Conservation (phyloP, 2,329 filamentous ascomycete genomes). For the Colletotrichum tofieldiae region DNA sequence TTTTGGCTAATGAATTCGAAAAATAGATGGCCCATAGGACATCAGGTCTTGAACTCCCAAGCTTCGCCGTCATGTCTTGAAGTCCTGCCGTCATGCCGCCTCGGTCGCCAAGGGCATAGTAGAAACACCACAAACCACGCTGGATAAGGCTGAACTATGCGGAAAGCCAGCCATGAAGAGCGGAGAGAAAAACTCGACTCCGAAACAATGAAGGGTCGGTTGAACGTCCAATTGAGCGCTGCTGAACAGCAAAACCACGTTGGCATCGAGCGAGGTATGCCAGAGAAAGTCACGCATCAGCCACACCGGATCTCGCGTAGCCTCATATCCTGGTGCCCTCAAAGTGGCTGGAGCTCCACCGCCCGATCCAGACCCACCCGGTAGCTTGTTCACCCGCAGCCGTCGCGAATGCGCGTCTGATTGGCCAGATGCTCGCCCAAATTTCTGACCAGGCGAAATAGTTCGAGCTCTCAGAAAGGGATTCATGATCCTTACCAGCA, state of each 20-base stretch:
- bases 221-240: not conserved
- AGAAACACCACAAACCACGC: not conserved
- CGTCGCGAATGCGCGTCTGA: conserved; percentile 12
- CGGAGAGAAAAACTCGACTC: not conserved
- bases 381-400: conserved; percentile 37
- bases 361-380: not conserved
- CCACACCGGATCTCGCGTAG: not conserved
- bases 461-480: conserved; percentile 33
- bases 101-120: too few relatives aligned
- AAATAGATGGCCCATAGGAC: not conserved
- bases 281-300: not conserved
- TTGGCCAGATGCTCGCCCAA: conserved; percentile 29
- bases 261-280: not conserved
- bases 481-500: conserved; percentile 30
- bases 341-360: conserved; percentile 4
- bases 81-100: too few relatives aligned
- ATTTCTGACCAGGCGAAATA: conserved; percentile 40
- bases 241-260: not conserved
- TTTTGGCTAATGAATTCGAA: not conserved
- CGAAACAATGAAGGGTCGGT: not conserved
- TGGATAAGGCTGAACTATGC: too few relatives aligned
- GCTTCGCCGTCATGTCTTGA: too few relatives aligned
- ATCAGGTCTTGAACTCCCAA: not conserved
- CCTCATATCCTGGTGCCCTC: not conserved
- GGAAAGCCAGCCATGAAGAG: not conserved